A percentile compares a stretch with the other conserved stretches of the same genome.
phyloP scores from a whole-genome alignment of 2,329 filamentous ascomycete genomes.

The Trichoderma harzianum region DNA sequence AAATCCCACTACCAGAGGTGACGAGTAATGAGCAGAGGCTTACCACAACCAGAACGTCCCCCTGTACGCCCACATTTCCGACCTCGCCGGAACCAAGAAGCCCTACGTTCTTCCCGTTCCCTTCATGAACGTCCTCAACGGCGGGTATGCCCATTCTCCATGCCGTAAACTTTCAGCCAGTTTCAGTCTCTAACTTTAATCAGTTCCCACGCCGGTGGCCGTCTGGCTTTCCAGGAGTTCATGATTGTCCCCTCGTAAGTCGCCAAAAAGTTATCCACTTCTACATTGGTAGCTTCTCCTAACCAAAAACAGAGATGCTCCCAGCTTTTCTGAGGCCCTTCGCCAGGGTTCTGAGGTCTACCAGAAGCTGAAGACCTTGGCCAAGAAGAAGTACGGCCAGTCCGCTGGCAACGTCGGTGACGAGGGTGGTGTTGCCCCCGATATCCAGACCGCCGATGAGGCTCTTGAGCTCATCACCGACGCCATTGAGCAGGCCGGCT shows the following conservation, averaged over 20 bases:
- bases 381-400: slow-evolving; percentile 99
- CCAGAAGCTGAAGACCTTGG: slow-evolving; percentile 92
- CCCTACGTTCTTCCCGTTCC: slow-evolving; percentile 85
- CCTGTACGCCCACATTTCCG: slow-evolving; percentile 83
- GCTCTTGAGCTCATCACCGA: slow-evolving; percentile 94
- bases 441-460: slow-evolving; percentile 96
- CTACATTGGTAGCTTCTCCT: slow-evolving; percentile 1
- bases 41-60: slow-evolving; percentile 58
- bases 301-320: slow-evolving; percentile 59
- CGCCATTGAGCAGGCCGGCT: slow-evolving; percentile 90
- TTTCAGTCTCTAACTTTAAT: slow-evolving; percentile 20
- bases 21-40: slow-evolving; percentile 4
- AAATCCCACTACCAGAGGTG: slow-evolving; percentile 17
- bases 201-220: slow-evolving; percentile 93
- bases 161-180: background rate
- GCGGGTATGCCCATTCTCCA: slow-evolving; percentile 45
- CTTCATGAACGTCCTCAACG: slow-evolving; percentile 93
- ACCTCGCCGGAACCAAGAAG: slow-evolving; percentile 87
- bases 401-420: slow-evolving; percentile 98
- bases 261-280: background rate
- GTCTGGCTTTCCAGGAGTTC: slow-evolving; percentile 93
- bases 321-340: slow-evolving; percentile 91
- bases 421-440: slow-evolving; percentile 98
- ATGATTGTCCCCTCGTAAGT: slow-evolving; percentile 82
- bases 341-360: slow-evolving; percentile 97